phyloP scores from a whole-genome alignment of 1,284 basidiomycete species.

The Microbotryum lychnidis-dioicae region DNA sequence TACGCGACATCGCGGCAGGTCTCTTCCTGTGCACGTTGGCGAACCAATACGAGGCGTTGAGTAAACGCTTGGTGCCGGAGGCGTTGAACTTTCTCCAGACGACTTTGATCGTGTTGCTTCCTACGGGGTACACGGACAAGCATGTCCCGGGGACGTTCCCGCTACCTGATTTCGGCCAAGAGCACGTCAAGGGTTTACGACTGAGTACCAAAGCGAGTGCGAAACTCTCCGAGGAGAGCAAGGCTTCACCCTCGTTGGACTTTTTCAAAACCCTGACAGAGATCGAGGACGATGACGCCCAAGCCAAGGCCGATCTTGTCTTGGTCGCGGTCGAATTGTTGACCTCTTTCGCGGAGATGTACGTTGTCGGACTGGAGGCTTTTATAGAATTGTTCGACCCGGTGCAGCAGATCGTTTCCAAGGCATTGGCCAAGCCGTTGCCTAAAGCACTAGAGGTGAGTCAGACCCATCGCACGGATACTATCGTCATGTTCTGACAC shows the following conservation, averaged over 20 bases:
- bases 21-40: constrained; percentile 82
- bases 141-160: constrained; percentile 59
- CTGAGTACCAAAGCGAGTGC: neutral
- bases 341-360: constrained; percentile 60
- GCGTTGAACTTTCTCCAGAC: constrained; percentile 73
- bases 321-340: constrained; percentile 57
- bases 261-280: neutral
- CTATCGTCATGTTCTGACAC: neutral
- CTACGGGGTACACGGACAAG: constrained; percentile 48
- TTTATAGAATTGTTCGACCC: constrained; percentile 79
- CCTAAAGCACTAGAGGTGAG: constrained; percentile 54
- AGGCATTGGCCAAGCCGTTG: constrained; percentile 49
- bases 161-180: constrained; percentile 56
- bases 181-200: constrained; percentile 27
- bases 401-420: constrained; percentile 52
- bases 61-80: constrained; percentile 84
- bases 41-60: constrained; percentile 68
- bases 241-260: neutral
- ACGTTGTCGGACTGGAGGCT: constrained; percentile 60
- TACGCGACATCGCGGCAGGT: constrained; percentile 71
- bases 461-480: neutral
- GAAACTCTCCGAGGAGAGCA: too few species aligned
- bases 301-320: constrained; percentile 57
- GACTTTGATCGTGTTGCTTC: constrained; percentile 62
- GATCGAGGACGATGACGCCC: constrained; percentile 1